Evolutionary conservation across 345 rosid genomes (phyloP).

Genomic region (Boechera stricta): DNA sequence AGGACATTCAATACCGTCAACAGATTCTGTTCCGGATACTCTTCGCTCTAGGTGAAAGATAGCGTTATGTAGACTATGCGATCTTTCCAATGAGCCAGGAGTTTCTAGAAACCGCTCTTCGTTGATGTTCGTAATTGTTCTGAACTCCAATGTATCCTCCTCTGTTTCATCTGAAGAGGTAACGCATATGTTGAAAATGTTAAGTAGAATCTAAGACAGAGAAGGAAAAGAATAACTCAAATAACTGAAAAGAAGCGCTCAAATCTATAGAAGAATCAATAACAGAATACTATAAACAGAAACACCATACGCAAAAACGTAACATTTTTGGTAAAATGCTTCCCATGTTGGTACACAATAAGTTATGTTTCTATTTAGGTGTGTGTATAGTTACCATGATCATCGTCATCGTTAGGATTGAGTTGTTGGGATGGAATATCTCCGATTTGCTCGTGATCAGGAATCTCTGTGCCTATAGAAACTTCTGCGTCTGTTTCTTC

Average conservation of each 20-base stretch:
- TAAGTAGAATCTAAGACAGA: no score
- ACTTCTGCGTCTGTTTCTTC: conserved; percentile 76
- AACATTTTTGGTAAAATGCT: not conserved
- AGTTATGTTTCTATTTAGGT: no score
- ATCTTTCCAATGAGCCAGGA: conserved; percentile 59
- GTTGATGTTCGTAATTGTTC: conserved; percentile 48
- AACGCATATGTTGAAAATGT: not conserved
- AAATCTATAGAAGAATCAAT: not conserved
- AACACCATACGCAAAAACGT: no score
- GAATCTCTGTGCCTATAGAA: conserved; percentile 89
- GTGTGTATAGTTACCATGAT: conserved; percentile 29
- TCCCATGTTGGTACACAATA: not conserved
- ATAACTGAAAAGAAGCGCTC: not conserved
- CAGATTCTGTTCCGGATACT: conserved; percentile 63
- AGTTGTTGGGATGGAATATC: conserved; percentile 49
- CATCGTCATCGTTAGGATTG: conserved; percentile 21
- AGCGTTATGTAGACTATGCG: conserved; percentile 61
- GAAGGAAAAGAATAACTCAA: no score
- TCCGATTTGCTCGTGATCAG: conserved; percentile 71
- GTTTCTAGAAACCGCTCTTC: conserved; percentile 75
- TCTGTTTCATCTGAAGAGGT: conserved; percentile 34
- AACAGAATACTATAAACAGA: not conserved
- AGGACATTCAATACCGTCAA: conserved; percentile 61
- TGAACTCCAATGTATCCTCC: conserved; percentile 53
- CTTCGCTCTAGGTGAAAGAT: conserved; percentile 57